Conservation (phyloP, 257 asterid genomes). For the Primulina huaijiensis region DNA sequence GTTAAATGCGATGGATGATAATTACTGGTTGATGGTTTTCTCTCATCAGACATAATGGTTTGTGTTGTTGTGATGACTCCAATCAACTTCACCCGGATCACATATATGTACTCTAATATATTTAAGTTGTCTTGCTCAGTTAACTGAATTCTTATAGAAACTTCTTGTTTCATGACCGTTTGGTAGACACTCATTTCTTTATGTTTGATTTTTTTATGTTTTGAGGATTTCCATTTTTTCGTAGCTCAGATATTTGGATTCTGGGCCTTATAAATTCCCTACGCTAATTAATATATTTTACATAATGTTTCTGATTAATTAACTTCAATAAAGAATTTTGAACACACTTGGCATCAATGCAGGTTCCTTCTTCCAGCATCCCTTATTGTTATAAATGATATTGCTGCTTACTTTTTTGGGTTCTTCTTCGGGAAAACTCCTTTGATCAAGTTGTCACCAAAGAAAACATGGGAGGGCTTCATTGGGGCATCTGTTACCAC, state of each 20-base stretch:
- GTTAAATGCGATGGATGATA: conserved; percentile 15
- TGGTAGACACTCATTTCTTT: not conserved
- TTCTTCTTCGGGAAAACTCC: conserved; percentile 92
- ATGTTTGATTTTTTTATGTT: conserved; percentile 5
- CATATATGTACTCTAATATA: not conserved
- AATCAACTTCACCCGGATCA: not conserved
- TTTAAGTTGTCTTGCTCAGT: not conserved
- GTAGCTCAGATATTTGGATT: conserved; percentile 10
- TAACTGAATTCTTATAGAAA: not conserved
- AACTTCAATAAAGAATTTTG: conserved; percentile 30
- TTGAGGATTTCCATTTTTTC: not conserved
- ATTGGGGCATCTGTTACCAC: conserved; percentile 88
- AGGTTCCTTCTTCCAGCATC: conserved; percentile 99
- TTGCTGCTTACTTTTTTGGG: conserved; percentile 83
- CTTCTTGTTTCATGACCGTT: not conserved
- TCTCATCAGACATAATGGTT: not conserved
- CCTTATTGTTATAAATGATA: conserved; percentile 74
- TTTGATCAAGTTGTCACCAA: conserved; percentile 76
- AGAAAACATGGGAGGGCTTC: conserved; percentile 97
- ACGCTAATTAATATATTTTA: not conserved
- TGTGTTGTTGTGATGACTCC: not conserved
- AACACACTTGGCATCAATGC: conserved; percentile 38
- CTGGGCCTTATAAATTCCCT: not conserved
- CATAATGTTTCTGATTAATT: conserved; percentile 9
- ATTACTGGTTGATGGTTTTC: conserved; percentile 8